Evolutionary conservation across 2,329 filamentous ascomycete species (phyloP).

Genomic region (Xylaria sp.): DNA sequence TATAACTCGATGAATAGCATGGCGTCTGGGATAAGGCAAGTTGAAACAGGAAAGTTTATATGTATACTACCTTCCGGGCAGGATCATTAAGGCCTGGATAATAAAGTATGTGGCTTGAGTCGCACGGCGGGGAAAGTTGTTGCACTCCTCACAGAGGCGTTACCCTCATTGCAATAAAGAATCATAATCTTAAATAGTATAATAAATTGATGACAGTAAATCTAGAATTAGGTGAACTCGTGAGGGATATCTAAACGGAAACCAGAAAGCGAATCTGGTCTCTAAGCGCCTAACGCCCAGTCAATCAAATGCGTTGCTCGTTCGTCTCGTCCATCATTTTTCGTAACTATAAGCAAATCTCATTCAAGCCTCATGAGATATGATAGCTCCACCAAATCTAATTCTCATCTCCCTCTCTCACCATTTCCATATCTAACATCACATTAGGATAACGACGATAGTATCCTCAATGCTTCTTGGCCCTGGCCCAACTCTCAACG

Average conservation of each 20-base stretch:
- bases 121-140: neutral
- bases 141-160: no score
- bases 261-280: neutral
- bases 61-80: neutral
- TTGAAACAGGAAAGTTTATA: neutral
- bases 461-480: conserved; percentile 33
- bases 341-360: conserved; percentile 12
- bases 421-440: neutral
- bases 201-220: conserved; percentile 1
- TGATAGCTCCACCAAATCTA: neutral
- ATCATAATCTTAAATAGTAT: neutral
- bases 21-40: conserved; percentile 27
- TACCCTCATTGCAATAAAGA: neutral
- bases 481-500: conserved; percentile 60
- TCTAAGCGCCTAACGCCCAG: conserved; percentile 23
- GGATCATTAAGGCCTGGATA: neutral
- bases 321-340: conserved; percentile 33
- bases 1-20: conserved; percentile 23
- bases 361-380: neutral
- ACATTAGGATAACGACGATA: neutral
- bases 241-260: conserved; percentile 33
- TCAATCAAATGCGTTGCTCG: conserved; percentile 24
- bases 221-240: neutral
- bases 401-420: neutral
- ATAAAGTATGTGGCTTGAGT: neutral